Evolutionary conservation across 306 rosid species (phyloP), one percentile per base, ranked within the genome.

Genomic region (Luffa acutangula): DNA sequence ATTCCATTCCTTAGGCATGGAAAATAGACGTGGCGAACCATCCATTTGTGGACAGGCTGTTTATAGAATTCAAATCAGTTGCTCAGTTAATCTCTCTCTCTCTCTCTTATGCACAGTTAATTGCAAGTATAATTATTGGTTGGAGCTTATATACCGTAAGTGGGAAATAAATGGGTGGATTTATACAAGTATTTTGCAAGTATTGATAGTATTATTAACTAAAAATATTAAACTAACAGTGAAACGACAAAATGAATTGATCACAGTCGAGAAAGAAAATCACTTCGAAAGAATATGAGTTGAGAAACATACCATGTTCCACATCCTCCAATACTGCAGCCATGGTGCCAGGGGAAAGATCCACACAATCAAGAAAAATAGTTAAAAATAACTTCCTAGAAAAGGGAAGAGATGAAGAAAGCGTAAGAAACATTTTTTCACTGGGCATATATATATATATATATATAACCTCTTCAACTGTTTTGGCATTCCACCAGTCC

Each of bases 401-500:
- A 81, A 67, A 83, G 39, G 76, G 76, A 74, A 56, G 17, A 15
- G 63, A 59, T 78, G 41, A 59, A 78, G 42, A 80, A 72, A 66
- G 21, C 42, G 20, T 21, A 48, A 12, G 65, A 74, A 80, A 71
- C n/a, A 79, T 17, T 66, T 37, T 42, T 78, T 79, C 64, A 60
- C 67, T 79, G 9, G 48, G 74, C 71, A 84, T 60, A 78, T 51
- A 82, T 49, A 42, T 60, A 78, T 51, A 82, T 49, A 42, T 42
- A 58, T 12, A 33, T 63, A 63, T 62, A 84, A 96, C 99, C 88
- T 93, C 99, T 82, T 91, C 98, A 79, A 93, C 91, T 59, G 93
- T 96, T 88, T 89, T 87, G 76, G 98, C 99, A 88, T 96, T 96
- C 99, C 99, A 96, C 99, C 99, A 96, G 81, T 91, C 99, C 82